Percentiles rank a stretch among this genome's conserved stretches.
These are phyloP conservation scores for Crithidia thermophila DNA, from an alignment of 208 protist genomes.

Conservation along the genomic window DNA sequence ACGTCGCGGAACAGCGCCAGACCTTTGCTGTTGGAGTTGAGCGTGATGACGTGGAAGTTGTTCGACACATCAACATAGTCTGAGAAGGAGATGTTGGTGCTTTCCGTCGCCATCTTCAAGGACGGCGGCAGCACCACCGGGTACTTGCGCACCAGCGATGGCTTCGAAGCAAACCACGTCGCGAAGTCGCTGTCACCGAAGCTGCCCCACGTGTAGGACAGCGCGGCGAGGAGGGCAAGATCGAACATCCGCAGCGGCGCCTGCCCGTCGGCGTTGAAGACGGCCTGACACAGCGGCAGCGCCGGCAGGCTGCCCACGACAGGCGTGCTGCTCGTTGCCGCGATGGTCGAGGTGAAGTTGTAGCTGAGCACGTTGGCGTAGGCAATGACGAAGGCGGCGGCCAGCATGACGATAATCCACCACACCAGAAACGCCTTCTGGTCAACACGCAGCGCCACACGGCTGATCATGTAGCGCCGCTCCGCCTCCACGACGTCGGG, in stretches of 20 bases:
- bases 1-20: conserved; percentile 73
- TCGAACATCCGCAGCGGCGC: conserved; percentile 63
- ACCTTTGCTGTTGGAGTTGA: conserved; percentile 83
- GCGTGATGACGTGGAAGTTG: conserved; percentile 83
- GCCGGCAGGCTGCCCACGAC: conserved; percentile 23
- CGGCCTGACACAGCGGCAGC: conserved; percentile 43
- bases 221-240: conserved; percentile 68
- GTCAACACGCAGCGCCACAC: conserved; percentile 72
- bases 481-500: conserved; percentile 73
- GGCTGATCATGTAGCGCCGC: conserved; percentile 47
- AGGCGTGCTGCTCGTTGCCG: conserved; percentile 14
- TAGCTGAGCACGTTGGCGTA: conserved; percentile 67
- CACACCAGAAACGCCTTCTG: conserved; percentile 79
- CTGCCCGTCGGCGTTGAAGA: conserved; percentile 62
- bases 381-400: conserved; percentile 71
- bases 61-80: conserved; percentile 75
- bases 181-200: conserved; percentile 74
- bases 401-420: conserved; percentile 85
- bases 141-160: conserved; percentile 61
- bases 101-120: conserved; percentile 68
- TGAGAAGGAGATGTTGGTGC: conserved; percentile 70
- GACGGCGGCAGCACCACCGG: conserved; percentile 59
- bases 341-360: conserved; percentile 50
- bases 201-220: conserved; percentile 74
- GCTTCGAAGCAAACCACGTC: conserved; percentile 71